Evolutionary conservation across 768 basidiomycete species (phyloP).

Genomic region (Termitomyces sp.): DNA sequence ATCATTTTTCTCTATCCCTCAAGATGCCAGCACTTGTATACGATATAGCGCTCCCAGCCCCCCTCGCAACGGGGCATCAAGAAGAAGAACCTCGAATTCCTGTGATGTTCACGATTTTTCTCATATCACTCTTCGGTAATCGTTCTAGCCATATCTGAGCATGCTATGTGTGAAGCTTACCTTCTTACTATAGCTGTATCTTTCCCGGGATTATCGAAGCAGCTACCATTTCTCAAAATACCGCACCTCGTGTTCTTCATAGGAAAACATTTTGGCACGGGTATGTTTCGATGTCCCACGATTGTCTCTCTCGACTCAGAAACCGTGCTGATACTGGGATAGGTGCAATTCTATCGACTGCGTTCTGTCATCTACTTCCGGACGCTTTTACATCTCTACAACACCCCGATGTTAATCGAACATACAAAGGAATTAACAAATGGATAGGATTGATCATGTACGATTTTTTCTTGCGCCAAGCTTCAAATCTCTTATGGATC

Average conservation of each 20-base stretch:
- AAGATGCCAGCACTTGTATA: constrained; percentile 5
- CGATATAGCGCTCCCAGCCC: background rate
- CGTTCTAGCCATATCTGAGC: background rate
- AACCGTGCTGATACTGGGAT: constrained; percentile 1
- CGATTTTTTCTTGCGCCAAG: constrained; percentile 26
- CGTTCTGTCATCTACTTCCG: constrained; percentile 78
- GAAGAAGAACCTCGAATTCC: constrained; percentile 17
- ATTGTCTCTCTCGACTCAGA: background rate
- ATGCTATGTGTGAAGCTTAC: background rate
- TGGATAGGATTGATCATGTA: constrained; percentile 76
- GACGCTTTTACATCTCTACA: constrained; percentile 68
- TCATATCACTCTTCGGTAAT: constrained; percentile 64
- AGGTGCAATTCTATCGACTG: constrained; percentile 82
- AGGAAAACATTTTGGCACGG: constrained; percentile 87
- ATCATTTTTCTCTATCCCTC: background rate
- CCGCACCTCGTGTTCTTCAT: constrained; percentile 74
- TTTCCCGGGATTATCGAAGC: constrained; percentile 66
- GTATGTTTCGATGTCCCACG: constrained; percentile 26
- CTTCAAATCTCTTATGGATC: constrained; percentile 2
- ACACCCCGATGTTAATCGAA: constrained; percentile 40
- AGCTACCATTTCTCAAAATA: constrained; percentile 51
- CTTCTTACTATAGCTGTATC: constrained; percentile 51
- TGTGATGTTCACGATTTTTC: constrained; percentile 54
- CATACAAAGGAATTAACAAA: constrained; percentile 48
- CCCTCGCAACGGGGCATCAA: background rate